phyloP scores from a whole-genome alignment of 2,329 filamentous ascomycete genomes.

The Saccharata proteae region DNA sequence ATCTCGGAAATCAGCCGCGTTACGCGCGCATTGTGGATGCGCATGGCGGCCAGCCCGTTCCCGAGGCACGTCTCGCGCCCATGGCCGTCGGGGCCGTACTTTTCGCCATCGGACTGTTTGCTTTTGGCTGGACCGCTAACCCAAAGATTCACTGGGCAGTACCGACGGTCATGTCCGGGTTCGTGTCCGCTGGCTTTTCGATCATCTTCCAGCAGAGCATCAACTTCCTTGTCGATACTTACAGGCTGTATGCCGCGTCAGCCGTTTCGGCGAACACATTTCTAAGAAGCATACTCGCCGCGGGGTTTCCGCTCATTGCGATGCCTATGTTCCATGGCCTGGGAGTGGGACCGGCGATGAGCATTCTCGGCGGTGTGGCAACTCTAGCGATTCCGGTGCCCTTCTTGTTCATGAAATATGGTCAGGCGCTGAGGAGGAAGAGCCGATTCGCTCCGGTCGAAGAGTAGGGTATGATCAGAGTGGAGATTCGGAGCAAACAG shows the following conservation, averaged over 20 bases:
- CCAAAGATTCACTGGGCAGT: constrained; percentile 40
- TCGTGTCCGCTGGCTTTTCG: constrained; percentile 38
- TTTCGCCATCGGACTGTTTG: constrained; percentile 41
- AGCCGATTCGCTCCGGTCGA: constrained; percentile 40
- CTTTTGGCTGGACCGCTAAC: constrained; percentile 47
- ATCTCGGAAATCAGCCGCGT: constrained; percentile 50
- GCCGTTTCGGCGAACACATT: constrained; percentile 33
- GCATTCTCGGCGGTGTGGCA: constrained; percentile 25
- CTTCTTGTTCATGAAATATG: constrained; percentile 39
- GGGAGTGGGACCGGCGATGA: constrained; percentile 32
- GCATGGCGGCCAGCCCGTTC: constrained; percentile 41
- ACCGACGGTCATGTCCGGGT: constrained; percentile 40
- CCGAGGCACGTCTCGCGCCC: constrained; percentile 53
- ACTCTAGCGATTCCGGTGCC: constrained; percentile 34
- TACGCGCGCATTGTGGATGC: constrained; percentile 48
- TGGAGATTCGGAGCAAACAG: too few species aligned
- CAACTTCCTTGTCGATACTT: constrained; percentile 34
- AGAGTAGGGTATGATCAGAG: too few species aligned
- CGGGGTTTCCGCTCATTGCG: constrained; percentile 33
- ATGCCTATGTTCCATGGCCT: constrained; percentile 27
- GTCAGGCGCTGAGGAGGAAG: constrained; percentile 32
- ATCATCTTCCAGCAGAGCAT: constrained; percentile 31
- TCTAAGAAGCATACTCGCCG: constrained; percentile 31
- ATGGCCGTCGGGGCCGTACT: constrained; percentile 42
- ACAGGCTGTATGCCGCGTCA: constrained; percentile 32